Evolutionary conservation across 306 rosid genomes (phyloP), one percentile per base, ranked within the genome.

Genomic region (Luffa acutangula): DNA sequence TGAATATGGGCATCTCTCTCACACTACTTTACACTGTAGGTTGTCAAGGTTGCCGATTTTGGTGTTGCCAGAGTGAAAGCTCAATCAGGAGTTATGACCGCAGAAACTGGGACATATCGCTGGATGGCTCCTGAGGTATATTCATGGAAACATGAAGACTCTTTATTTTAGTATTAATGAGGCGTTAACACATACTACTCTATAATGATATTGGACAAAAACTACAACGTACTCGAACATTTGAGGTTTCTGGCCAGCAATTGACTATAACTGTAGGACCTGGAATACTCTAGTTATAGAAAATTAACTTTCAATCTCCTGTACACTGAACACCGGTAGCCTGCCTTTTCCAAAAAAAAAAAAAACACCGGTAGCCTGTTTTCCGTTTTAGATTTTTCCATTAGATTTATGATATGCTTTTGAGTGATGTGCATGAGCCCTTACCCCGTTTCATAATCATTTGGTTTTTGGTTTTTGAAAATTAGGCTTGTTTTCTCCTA

Each of bases 91-190:
- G 96, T 96, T 76, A 96, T 93, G 99, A 96, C 99, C 36, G 98
- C 99, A 49, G 99, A 96, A 91, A 96, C 99, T 82, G 99, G 99
- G 80, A 96, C 99, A 10, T 96, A 96, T 74, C 80, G 99, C 56
- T 96, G 99, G 99, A 96, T 96, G 99, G 99, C 99, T 84, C 99
- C 99, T 54, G 98, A 96, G 96, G 98, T 96, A 77, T 66, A 63
- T 66, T 48, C 65, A 77, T 75, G 77, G 69, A 78, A 82, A 83
- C 46, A 53, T 52, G 21, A 15, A 46, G 33, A 33, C 37, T 78
- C 20, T 37, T 25, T 76, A 57, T 14, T 42, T 21, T 45, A n/a
- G 17, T n/a, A 41, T 66, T 39, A 25, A 66, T 2, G 33, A n/a
- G 52, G 52, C 33, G 8, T 58, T 21, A 21, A 3, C 64, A 1